Evolutionary conservation across 345 rosid genomes (phyloP).

Genomic region (Gossypium herbaceum): DNA sequence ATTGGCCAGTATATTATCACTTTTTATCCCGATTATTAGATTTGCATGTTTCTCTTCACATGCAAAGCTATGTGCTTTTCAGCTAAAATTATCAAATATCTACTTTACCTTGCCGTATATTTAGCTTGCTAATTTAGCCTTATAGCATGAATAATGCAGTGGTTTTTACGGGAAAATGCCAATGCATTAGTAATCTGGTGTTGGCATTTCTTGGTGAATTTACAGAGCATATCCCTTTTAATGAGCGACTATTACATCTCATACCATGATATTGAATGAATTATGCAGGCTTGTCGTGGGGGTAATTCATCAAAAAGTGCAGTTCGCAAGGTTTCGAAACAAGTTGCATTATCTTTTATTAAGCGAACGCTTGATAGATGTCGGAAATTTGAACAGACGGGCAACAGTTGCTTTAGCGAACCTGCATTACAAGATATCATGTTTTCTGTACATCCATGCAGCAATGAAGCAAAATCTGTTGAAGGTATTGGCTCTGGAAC

Average conservation of each 20-base stretch:
- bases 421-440: conserved; percentile 69
- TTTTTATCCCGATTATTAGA: background rate
- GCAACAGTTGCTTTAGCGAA: conserved; percentile 74
- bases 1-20: background rate
- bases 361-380: conserved; percentile 80
- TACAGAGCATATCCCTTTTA: background rate
- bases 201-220: background rate
- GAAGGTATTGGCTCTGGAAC: conserved; percentile 96
- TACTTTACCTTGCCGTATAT: background rate
- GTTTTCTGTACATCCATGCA: conserved; percentile 54
- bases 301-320: conserved; percentile 49
- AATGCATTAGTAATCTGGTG: background rate
- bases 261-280: background rate
- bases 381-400: conserved; percentile 64
- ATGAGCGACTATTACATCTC: background rate
- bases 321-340: conserved; percentile 68
- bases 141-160: background rate
- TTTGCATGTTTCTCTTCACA: background rate
- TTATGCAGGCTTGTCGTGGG: conserved; percentile 69
- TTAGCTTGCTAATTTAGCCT: background rate
- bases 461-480: conserved; percentile 69
- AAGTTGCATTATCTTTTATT: conserved; percentile 62
- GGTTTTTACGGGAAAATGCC: background rate
- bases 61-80: background rate
- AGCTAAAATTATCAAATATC: background rate